A percentile compares a stretch with the other conserved stretches of the same genome.
Evolutionary conservation across 257 asterid genomes (phyloP).

Genomic region (Cinchona pubescens): DNA sequence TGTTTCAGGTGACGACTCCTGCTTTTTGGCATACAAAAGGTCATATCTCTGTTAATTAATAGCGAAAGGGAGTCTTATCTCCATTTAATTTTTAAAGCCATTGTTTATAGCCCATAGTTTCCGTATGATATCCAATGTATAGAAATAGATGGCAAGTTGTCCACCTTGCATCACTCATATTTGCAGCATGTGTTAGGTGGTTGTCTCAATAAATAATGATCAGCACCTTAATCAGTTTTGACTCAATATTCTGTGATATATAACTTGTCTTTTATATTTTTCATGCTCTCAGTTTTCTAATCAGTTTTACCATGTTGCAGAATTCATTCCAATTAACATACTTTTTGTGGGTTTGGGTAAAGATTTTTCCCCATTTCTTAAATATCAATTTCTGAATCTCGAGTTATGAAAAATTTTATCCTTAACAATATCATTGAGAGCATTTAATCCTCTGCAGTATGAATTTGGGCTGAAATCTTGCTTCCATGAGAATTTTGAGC

Average conservation of each 20-base stretch:
- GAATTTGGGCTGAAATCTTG: slow-evolving; percentile 60
- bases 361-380: slow-evolving; percentile 14
- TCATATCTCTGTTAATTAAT: background rate
- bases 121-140: background rate
- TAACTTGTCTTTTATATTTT: background rate
- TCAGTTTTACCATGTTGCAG: slow-evolving; percentile 39
- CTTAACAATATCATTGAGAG: background rate
- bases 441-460: slow-evolving; percentile 52
- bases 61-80: background rate
- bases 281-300: background rate
- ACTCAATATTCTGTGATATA: background rate
- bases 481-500: slow-evolving; percentile 54
- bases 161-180: background rate
- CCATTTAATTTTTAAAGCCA: background rate
- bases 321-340: slow-evolving; percentile 79
- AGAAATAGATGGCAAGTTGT: background rate
- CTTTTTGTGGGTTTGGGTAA: slow-evolving; percentile 94
- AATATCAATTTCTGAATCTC: background rate
- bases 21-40: background rate
- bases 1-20: slow-evolving; percentile 66
- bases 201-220: background rate
- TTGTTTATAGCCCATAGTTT: background rate
- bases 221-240: background rate
- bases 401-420: background rate
- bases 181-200: background rate